A percentile compares a stretch with the other conserved stretches of the same genome.
These are phyloP conservation scores for Nakaseomyces nivariensis DNA, from an alignment of 1,139 yeast genomes.

Conservation along the genomic window DNA sequence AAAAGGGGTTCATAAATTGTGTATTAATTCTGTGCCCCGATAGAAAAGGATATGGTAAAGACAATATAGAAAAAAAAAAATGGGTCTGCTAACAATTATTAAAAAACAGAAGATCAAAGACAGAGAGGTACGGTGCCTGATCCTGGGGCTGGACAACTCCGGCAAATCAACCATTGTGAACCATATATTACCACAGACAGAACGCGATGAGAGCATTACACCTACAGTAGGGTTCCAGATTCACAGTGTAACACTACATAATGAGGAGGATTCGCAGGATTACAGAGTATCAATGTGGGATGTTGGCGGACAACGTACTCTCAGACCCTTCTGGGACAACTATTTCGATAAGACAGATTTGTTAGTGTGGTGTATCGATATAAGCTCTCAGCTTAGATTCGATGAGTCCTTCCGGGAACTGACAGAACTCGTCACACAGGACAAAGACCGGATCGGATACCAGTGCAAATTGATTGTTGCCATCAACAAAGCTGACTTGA, in stretches of 20 bases:
- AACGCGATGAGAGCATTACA: slow-evolving; percentile 31
- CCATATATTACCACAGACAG: slow-evolving; percentile 34
- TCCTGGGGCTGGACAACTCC: slow-evolving; percentile 79
- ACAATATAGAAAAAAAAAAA: slow-evolving; percentile 21
- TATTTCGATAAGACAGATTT: slow-evolving; percentile 81
- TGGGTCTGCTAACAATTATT: slow-evolving; percentile 81
- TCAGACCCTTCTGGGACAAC: slow-evolving; percentile 83
- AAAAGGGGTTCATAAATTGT: too few relatives aligned
- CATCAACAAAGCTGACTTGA: slow-evolving; percentile 49
- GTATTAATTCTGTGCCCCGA: too few relatives aligned
- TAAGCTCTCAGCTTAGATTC: slow-evolving; percentile 49
- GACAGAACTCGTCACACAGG: slow-evolving; percentile 43
- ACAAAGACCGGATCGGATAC: slow-evolving; percentile 56
- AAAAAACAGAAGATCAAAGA: slow-evolving; percentile 77
- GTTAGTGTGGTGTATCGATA: slow-evolving; percentile 89
- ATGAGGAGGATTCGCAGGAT: slow-evolving; percentile 15
- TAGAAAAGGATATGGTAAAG: too few relatives aligned
- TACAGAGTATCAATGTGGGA: slow-evolving; percentile 53
- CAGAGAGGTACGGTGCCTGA: slow-evolving; percentile 59
- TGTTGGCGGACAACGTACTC: slow-evolving; percentile 75
- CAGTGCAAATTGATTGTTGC: slow-evolving; percentile 44
- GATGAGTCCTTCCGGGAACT: slow-evolving; percentile 59
- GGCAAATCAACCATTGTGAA: slow-evolving; percentile 81
- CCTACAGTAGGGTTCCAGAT: slow-evolving; percentile 63
- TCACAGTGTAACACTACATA: slow-evolving; percentile 36